A percentile compares a stretch with the other conserved stretches of the same genome.
phyloP scores from a whole-genome alignment of 148 eudicot species.

The Amaranthus hypochondriacus region DNA sequence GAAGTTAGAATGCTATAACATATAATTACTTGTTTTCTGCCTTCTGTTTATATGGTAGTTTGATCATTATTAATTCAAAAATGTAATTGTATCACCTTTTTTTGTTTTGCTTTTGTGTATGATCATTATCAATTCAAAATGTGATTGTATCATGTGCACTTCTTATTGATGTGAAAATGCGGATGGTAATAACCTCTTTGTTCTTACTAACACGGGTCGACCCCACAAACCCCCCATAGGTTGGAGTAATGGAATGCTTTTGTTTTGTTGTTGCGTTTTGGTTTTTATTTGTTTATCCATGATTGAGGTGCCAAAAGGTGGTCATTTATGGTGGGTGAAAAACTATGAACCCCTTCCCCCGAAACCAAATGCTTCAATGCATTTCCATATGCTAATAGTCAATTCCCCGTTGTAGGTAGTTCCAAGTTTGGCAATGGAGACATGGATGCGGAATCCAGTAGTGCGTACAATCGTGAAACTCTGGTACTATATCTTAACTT shows the following conservation, averaged over 20 bases:
- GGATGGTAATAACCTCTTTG: no score
- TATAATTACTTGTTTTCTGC: not conserved
- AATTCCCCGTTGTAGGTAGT: slow-evolving; percentile 32
- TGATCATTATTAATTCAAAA: not conserved
- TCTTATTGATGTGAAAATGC: no score
- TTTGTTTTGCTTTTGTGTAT: not conserved
- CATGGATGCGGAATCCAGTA: slow-evolving; percentile 36
- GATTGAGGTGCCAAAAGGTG: not conserved
- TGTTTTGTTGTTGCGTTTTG: not conserved
- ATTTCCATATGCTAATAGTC: slow-evolving; percentile 1
- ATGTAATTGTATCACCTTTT: not conserved
- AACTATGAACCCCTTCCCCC: not conserved
- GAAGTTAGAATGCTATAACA: not conserved
- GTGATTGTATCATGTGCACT: no score
- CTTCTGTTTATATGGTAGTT: not conserved
- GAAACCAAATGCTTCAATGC: not conserved
- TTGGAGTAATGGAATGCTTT: not conserved
- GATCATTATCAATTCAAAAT: no score
- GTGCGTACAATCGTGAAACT: slow-evolving; percentile 34
- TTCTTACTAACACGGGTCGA: no score
- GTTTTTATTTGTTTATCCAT: not conserved
- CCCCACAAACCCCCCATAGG: no score
- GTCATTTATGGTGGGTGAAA: not conserved
- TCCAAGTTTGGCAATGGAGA: slow-evolving; percentile 38
- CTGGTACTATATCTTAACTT: slow-evolving; percentile 40